Conservation (phyloP, 192 early-diverging fungal genomes). For the Podila epigama region DNA sequence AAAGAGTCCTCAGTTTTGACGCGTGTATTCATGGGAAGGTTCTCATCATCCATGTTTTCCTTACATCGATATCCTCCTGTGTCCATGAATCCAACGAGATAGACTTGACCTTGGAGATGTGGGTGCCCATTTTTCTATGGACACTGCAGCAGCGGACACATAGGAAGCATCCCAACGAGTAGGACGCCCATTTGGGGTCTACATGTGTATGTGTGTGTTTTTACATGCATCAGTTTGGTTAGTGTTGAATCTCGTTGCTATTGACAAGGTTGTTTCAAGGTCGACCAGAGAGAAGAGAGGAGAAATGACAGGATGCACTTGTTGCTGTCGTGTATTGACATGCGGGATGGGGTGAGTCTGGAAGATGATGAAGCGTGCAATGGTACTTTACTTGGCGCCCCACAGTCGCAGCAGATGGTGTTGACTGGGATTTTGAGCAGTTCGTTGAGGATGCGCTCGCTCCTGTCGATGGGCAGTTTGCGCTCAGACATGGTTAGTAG, state of each 20-base stretch:
- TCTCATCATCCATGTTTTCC: not conserved
- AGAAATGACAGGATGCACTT: not conserved
- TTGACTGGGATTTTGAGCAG: constrained; percentile 75
- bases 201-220: not conserved
- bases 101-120: constrained; percentile 92
- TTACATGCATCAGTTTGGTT: constrained; percentile 6
- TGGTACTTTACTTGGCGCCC: constrained; percentile 64
- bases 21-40: too few species aligned
- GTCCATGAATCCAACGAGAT: constrained; percentile 92
- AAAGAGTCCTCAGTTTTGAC: not conserved
- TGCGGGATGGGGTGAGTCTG: too few species aligned
- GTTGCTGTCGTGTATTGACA: not conserved
- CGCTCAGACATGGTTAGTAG: constrained; percentile 24
- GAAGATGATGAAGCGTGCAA: not conserved
- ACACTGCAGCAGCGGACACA: constrained; percentile 92
- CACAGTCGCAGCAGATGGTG: constrained; percentile 79
- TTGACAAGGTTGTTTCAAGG: not conserved
- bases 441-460: constrained; percentile 72
- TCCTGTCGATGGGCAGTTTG: constrained; percentile 72
- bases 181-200: constrained; percentile 90
- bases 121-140: constrained; percentile 86
- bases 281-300: not conserved
- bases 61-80: constrained; percentile 81
- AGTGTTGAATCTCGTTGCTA: not conserved
- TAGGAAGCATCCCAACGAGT: constrained; percentile 91